Evolutionary conservation across 73 alveolate species (phyloP), one percentile per base, ranked within the genome.

Genomic region (Tetrahymena malaccensis): DNA sequence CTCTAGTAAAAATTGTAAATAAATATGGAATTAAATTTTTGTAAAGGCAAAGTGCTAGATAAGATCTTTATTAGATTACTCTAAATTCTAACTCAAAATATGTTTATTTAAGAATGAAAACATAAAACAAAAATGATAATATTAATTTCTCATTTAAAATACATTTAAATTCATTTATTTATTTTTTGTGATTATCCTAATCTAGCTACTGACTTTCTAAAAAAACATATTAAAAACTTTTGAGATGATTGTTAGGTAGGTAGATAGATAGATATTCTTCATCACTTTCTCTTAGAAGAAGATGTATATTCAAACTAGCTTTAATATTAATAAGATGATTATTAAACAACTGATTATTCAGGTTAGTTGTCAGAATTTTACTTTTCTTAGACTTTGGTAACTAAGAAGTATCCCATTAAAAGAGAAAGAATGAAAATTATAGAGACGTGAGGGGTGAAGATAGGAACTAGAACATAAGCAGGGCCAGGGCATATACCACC

Each of bases 401-500:
- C 89, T 70, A 70, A 70, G 89, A 84, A 94, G 93, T 84, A 85
- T 19, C 96, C 96, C 57, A 94, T 94, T n/a, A 94, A 16, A 21
- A 94, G 94, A 38, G 95, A 55, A 43, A 84, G 83, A 58, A 94
- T 85, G 38, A 94, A 94, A 85, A 94, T 44, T 17, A 94, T 85
- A 43, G 93, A 85, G 1, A 94, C 44, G 13, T 94, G 96, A 19
- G 93, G 84, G 11, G 96, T 94, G 31, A 94, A 94, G 27, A 85
- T 85, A n/a, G 96, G 96, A 31, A 37, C 93, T 19, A 94, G 95
- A 13, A 97, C 97, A 94, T 98, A 94, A 33, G 99, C 99, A 37
- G 99, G 99, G 1, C 99, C 99, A 35, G 99, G 99, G 94, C 99
- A 99, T 33, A 99, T 93, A 37, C 99, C 99, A 56, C 98, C 96